Evolutionary conservation across 176 grass and related monocot species (phyloP), one percentile per base, ranked within the genome.

Genomic region (Thalia dealbata): DNA sequence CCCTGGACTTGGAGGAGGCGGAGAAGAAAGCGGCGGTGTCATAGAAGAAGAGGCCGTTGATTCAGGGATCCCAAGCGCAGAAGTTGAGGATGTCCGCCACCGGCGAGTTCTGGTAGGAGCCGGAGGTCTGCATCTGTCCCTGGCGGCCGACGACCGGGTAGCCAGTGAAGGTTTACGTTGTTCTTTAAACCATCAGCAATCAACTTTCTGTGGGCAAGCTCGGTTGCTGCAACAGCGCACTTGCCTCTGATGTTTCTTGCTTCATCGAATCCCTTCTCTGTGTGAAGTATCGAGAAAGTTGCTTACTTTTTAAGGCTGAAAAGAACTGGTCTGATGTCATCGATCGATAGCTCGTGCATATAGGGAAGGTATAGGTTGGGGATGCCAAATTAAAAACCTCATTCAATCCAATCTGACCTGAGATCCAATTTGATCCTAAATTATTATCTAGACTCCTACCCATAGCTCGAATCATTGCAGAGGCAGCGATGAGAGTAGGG

Each of bases 1-100:
- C 71, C 30, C 67, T 86, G 73, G 92, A 97, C 69, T 74, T 52
- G 50, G 78, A 21, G 50, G 78, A 21, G 30, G 73, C 74, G 3
- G 87, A 71, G 84, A 97, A 97, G 13, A 92, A 29, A 3, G 89
- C 89, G 7, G 89, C 92, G 60, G 59, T 88, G 80, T 97, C 93
- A 50, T 90, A 97, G 84, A 97, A 97, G 76, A 83, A 92, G 46
- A 97, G 83, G 2, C 85, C 93, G 41, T 42, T 89, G 71, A 82
- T 86, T 72, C 93, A 80, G 2, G 93, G 93, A 70, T 97, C 93
- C 93, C 89, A 97, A 10, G 76, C 10, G 75, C 93, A 97, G 41
- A 68, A 73, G 19, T 48, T 78, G 14, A 86, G 51, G 6, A 24
- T 19, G 76, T 88, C 61, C 0, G 32, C 23, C 21, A 35, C 0